Conservation (phyloP, 768 basidiomycete genomes). For the Rhizopogon sp. region DNA sequence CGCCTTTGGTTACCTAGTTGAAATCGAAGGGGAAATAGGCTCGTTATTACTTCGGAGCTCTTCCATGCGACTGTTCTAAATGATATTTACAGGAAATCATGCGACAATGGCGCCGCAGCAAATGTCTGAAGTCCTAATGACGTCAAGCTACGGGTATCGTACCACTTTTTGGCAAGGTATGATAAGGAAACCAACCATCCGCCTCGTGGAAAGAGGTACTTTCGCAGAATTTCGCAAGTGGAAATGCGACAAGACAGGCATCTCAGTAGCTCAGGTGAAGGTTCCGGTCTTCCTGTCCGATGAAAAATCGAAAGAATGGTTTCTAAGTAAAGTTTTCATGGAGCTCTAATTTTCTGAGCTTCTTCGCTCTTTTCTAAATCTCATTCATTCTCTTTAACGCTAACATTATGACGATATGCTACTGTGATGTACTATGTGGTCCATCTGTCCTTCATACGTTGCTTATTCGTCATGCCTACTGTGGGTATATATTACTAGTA, state of each 20-base stretch:
- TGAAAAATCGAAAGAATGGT: slow-evolving; percentile 7
- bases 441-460: too few relatives aligned
- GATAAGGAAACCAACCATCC: slow-evolving; percentile 6
- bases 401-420: too few relatives aligned
- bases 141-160: not conserved
- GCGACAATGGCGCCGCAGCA: not conserved
- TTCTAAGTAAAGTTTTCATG: slow-evolving; percentile 10
- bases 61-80: not conserved
- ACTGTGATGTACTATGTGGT: too few relatives aligned
- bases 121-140: not conserved
- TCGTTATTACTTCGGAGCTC: not conserved
- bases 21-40: slow-evolving; percentile 6
- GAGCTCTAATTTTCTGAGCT: slow-evolving; percentile 3
- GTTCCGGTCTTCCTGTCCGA: slow-evolving; percentile 7
- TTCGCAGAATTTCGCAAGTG: not conserved
- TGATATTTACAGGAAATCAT: not conserved
- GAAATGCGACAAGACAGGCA: not conserved
- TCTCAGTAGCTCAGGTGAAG: not conserved
- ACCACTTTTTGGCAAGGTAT: not conserved
- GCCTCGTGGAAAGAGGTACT: not conserved
- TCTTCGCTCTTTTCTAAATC: too few relatives aligned
- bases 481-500: too few relatives aligned
- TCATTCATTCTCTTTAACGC: too few relatives aligned
- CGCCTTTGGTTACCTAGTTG: slow-evolving; percentile 7
- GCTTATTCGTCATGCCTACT: too few relatives aligned